Conservation (phyloP, 78 protist species). For the Planoprotostelium fungivorum region DNA sequence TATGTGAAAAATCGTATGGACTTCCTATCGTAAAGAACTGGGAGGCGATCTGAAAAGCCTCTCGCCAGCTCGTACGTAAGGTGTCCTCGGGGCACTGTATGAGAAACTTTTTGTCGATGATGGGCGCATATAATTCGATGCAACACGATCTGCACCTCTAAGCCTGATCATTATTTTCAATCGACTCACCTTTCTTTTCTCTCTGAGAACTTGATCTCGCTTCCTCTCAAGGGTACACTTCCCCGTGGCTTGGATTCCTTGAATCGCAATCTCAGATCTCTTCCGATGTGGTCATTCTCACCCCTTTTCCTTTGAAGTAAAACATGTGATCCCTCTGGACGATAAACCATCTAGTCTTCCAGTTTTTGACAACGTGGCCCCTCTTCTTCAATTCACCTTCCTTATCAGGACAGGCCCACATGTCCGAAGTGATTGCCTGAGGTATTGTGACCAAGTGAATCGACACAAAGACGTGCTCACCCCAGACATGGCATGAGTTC, state of each 20-base stretch:
- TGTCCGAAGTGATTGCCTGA: too few species aligned
- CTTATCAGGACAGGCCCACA: constrained; percentile 52
- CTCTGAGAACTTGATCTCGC: too few species aligned
- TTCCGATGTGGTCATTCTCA: too few species aligned
- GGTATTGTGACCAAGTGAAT: too few species aligned
- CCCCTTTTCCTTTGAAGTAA: constrained; percentile 16
- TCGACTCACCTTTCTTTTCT: too few species aligned
- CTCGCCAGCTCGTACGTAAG: neutral
- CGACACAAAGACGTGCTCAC: too few species aligned
- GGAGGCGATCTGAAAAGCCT: neutral
- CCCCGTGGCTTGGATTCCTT: too few species aligned
- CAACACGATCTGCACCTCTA: neutral
- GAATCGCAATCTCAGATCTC: too few species aligned
- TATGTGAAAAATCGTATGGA: neutral
- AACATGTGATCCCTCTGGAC: constrained; percentile 57
- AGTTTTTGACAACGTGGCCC: constrained; percentile 71
- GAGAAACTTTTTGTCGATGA: neutral
- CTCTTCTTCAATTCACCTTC: constrained; percentile 60
- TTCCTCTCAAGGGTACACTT: too few species aligned
- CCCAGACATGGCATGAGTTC: too few species aligned
- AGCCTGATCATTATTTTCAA: too few species aligned
- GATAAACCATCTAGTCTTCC: constrained; percentile 68
- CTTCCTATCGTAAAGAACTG: neutral
- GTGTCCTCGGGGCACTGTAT: neutral
- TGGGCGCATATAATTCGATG: neutral